Evolutionary conservation across 306 rosid species (phyloP).

Genomic region (Sechiopsis laciniata): DNA sequence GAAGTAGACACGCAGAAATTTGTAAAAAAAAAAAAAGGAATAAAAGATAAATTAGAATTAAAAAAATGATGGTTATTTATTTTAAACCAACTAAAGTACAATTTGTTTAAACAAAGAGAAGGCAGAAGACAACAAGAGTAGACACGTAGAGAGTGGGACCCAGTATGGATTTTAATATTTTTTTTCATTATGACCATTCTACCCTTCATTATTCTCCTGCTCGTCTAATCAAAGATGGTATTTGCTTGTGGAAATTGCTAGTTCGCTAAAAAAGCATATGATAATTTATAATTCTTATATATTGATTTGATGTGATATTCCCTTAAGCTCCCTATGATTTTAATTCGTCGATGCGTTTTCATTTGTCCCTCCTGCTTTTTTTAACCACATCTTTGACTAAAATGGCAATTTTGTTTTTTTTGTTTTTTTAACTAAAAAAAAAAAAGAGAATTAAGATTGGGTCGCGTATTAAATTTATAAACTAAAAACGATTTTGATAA

Average conservation of each 20-base stretch:
- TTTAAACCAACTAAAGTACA: conserved; percentile 3
- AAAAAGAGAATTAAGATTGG: too few species aligned
- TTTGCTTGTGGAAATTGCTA: not conserved
- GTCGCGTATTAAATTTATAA: not conserved
- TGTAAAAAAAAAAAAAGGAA: too few species aligned
- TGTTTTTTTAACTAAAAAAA: too few species aligned
- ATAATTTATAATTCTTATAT: not conserved
- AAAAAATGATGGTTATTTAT: not conserved
- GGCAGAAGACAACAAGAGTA: not conserved
- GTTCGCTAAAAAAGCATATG: not conserved
- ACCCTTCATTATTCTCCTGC: not conserved
- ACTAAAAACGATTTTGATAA: not conserved
- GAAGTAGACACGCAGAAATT: too few species aligned
- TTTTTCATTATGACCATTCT: not conserved
- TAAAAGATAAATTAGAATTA: not conserved
- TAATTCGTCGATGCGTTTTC: not conserved
- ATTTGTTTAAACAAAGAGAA: not conserved
- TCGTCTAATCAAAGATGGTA: not conserved
- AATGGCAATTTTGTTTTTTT: not conserved
- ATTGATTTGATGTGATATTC: conserved; percentile 15
- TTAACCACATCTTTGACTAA: not conserved
- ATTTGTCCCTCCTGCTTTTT: not conserved
- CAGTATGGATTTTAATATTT: not conserved
- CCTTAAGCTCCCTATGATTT: not conserved
- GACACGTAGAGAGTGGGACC: conserved; percentile 11